Base-by-base conservation (phyloP, 2,329 filamentous ascomycete genomes). In the Penicillium sp. region DNA sequence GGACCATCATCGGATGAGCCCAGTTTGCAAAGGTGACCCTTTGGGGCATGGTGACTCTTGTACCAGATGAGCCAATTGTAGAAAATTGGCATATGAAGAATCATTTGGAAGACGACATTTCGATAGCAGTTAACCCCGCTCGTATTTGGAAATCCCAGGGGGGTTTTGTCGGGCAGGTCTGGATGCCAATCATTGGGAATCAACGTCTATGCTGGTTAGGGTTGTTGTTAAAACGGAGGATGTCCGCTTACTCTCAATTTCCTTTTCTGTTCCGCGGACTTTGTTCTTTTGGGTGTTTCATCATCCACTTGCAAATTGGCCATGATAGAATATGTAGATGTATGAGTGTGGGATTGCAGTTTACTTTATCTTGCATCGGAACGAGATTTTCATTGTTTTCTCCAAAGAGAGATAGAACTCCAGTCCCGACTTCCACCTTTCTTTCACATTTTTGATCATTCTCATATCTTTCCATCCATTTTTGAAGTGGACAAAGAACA, bases 41-140 rank as follows among this genome's bases (percentile, higher is more conserved):
- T 1, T 4, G 55, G 47, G 11, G 53, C 26, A 50, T 64, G 62
- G 3, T 51, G 53, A 0, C 37, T 3, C 12, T 33, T 40, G 16
- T 60, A 58, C 28, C 44, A 53, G 3, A 41, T 9, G 3, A 65
- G 25, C 61, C 66, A 71, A 31, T 69, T 63, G 33, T 67, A 6
- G 25, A 72, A 52, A 1, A 60, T 10, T 2, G 67, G 63, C 1
- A 58, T 60, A 57, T 70, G 65, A n/a, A 71, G 55, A 25, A 71
- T 52, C 38, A 65, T 30, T 14, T 62, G 52, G 6, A 69, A 55
- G 14, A 50, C 49, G 8, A 58, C 56, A 56, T 70, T 73, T 17
- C 68, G 63, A 57, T 72, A 72, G 53, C 69, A 70, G 10, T 11
- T 42, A 30, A 22, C 50, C 42, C 9, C 17, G 0, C 0, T 1